phyloP scores from a whole-genome alignment of 2,329 filamentous ascomycete genomes.

The Arthroderma uncinatum region DNA sequence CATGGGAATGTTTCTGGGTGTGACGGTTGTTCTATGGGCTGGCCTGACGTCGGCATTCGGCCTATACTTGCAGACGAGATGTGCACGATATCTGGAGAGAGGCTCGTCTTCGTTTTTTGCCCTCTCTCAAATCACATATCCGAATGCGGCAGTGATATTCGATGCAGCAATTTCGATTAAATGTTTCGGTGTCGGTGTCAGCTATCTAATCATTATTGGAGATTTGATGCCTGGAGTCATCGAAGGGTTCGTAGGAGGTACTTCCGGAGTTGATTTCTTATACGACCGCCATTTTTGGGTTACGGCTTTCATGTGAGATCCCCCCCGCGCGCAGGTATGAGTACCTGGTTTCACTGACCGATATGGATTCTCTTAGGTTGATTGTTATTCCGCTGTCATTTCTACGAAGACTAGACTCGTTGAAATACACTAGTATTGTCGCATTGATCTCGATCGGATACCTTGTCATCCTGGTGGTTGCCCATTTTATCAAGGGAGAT shows the following conservation, averaged over 20 bases:
- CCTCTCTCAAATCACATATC: constrained; percentile 93
- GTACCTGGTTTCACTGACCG: constrained; percentile 7
- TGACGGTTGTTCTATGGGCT: constrained; percentile 80
- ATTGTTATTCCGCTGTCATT: constrained; percentile 92
- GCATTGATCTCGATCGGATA: constrained; percentile 91
- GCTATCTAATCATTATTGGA: constrained; percentile 96
- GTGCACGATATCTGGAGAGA: constrained; percentile 82
- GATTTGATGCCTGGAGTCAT: constrained; percentile 96
- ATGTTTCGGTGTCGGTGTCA: constrained; percentile 94
- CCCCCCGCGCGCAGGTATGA: background rate
- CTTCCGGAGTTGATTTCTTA: constrained; percentile 58
- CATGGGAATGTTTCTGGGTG: constrained; percentile 82
- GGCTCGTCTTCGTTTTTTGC: constrained; percentile 88
- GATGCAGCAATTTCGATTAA: constrained; percentile 94
- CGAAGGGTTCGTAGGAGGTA: constrained; percentile 59
- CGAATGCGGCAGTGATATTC: constrained; percentile 88
- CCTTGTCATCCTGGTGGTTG: constrained; percentile 81
- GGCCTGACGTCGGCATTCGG: constrained; percentile 82
- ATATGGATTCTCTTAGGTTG: constrained; percentile 43
- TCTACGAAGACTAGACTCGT: constrained; percentile 76
- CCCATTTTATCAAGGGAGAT: constrained; percentile 74
- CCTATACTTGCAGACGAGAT: constrained; percentile 86
- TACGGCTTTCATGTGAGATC: constrained; percentile 73
- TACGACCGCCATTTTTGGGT: constrained; percentile 94
- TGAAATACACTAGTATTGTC: constrained; percentile 93